These are phyloP conservation scores for Immersiporthe knoxdaviesiana DNA, from an alignment of 2,329 filamentous ascomycete species.

Conservation along the genomic window DNA sequence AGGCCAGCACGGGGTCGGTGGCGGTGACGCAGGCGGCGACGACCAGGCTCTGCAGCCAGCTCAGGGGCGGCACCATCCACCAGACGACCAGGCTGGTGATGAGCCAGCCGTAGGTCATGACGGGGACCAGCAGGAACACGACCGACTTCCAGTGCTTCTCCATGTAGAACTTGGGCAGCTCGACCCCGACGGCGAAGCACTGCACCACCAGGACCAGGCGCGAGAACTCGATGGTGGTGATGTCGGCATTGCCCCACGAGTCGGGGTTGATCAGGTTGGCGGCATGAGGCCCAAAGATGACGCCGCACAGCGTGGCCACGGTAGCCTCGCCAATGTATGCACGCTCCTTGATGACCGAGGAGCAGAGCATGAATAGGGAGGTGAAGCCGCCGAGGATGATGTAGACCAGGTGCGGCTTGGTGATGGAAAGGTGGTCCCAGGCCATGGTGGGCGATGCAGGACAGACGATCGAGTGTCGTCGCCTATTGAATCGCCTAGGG, in stretches of 20 bases:
- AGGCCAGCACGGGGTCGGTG: conserved; percentile 94
- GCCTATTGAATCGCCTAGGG: not conserved
- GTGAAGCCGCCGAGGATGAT: conserved; percentile 98
- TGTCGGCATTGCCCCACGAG: conserved; percentile 81
- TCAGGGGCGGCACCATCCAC: conserved; percentile 80
- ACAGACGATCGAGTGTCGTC: not conserved
- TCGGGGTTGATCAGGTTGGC: conserved; percentile 77
- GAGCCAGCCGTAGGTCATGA: conserved; percentile 97
- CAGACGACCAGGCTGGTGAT: conserved; percentile 92
- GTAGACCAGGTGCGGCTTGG: conserved; percentile 96
- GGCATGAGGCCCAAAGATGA: conserved; percentile 86
- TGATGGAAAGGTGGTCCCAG: conserved; percentile 82
- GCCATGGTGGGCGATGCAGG: conserved; percentile 58
- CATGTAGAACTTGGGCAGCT: conserved; percentile 94
- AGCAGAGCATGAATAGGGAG: conserved; percentile 96
- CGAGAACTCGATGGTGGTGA: conserved; percentile 87
- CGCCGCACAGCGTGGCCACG: conserved; percentile 83
- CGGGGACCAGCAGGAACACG: conserved; percentile 81
- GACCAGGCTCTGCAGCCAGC: conserved; percentile 87
- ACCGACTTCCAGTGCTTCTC: conserved; percentile 97
- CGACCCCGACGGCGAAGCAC: conserved; percentile 89
- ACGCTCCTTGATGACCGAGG: conserved; percentile 96
- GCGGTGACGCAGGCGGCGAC: conserved; percentile 94
- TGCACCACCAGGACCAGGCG: conserved; percentile 89
- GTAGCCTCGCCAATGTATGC: conserved; percentile 99